Evolutionary conservation across 805 yeast genomes (phyloP), one percentile per base, ranked within the genome.

Genomic region (Nakazawaea holstii): DNA sequence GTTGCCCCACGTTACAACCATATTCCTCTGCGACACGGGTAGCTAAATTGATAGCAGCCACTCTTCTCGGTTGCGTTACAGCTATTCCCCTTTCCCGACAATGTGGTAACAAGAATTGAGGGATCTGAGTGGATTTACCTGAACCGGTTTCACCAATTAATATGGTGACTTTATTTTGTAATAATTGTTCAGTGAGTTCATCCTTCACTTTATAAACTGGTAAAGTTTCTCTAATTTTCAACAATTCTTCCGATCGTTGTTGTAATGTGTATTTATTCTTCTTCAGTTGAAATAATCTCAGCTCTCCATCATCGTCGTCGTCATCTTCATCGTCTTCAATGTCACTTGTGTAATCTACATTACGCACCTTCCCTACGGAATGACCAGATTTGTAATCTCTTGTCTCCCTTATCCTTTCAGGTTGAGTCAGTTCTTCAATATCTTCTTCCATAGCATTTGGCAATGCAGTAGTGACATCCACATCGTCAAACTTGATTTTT

Each of bases 131-230:
- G 3, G 98, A 91, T 61, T 92, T 92, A 71, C 98, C 98, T 7
- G 96, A 88, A 66, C 99, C 99, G 0, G 99, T 92, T 61, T 92
- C 98, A 66, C 98, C 98, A 60, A 94, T 86, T 15, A 92, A 72
- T 1, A 92, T 80, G 0, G 91, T 80, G 5, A 90, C 95, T 52
- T 76, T 82, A 56, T 83, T 77, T 9, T 66, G 51, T 2, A 66
- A 49, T 2, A 92, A 59, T 52, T 80, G 77, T 8, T 73, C 66
- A 51, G 86, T 60, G 14, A 92, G 75, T 45, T 79, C 74, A 39
- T 78, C 81, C 55, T 79, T 79, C 52, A 87, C 87, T 54, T 77
- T 80, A 64, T 74, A 89, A 27, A 91, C 87, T 0, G 97, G 97
- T 39, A 91, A 71, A 0, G 74, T 68, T 53, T 76, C 61, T 50